Evolutionary conservation across 257 asterid genomes (phyloP), one percentile per base, ranked within the genome.

Genomic region (Capsicum baccatum): DNA sequence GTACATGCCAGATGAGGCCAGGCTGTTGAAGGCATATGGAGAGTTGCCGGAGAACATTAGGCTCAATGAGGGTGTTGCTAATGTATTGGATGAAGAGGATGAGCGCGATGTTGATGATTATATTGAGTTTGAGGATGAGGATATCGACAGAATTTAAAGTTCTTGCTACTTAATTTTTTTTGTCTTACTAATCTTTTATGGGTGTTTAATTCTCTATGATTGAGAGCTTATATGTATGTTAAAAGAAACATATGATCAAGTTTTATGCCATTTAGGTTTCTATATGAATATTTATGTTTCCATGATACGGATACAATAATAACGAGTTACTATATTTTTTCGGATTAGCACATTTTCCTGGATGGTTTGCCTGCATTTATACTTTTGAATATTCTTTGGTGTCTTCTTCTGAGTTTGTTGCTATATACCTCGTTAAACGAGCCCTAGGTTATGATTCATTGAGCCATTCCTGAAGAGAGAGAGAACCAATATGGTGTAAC

Each of bases 1-100:
- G 89, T 95, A 93, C 89, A 93, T 93, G 97, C 94, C 97, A 2
- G 97, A 95, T 57, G 99, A 95, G 68, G 99, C 99, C 0, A 91
- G 99, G 90, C 86, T 93, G 71, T 80, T 94, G 92, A 95, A 95
- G 89, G 98, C 99, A 1, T 95, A 95, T 56, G 97, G 97, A 33
- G 99, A 95, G 89, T 87, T 95, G 81, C 99, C 99, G 0, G 97
- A 92, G 85, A 95, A 59, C 91, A 90, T 89, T 7, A 91, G 95
- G 93, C 94, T 95, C 67, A 92, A 91, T 9, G 99, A 93, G 88
- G 93, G 94, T 85, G 86, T 91, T 56, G 92, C 92, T 35, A 88
- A 89, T 33, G 91, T 85, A 8, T 83, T 90, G 48, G 97, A 94
- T 16, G 97, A 92, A 67, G 97, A 94, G 6, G 97, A 91, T 3